These are phyloP conservation scores for Blastomyces emzantsi DNA, from an alignment of 2,329 filamentous ascomycete genomes.

Conservation along the genomic window DNA sequence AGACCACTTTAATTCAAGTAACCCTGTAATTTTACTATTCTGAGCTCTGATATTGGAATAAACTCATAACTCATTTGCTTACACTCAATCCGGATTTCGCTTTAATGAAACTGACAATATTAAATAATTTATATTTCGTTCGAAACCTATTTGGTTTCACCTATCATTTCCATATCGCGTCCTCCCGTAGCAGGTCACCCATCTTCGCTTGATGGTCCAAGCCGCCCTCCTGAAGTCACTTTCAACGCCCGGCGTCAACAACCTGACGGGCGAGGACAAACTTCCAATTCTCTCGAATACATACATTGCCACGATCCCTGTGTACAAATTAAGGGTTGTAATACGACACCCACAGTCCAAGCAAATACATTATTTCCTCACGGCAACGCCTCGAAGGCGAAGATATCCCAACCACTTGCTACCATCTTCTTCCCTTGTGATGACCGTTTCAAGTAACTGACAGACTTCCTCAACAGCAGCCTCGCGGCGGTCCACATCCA, in stretches of 20 bases:
- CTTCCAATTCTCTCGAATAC: not conserved
- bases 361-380: constrained; percentile 17
- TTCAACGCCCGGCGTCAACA: not conserved
- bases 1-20: not conserved
- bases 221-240: not conserved
- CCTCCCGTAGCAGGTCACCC: not conserved
- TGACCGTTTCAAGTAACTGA: constrained; percentile 47
- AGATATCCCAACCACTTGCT: constrained; percentile 44
- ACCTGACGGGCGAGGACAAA: not conserved
- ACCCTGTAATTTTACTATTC: not conserved
- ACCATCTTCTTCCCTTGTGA: constrained; percentile 49
- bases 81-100: not conserved
- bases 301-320: not conserved
- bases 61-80: not conserved
- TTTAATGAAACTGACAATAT: not conserved
- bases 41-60: not conserved
- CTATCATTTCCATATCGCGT: not conserved
- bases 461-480: constrained; percentile 46
- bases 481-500: constrained; percentile 45
- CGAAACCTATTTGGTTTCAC: not conserved
- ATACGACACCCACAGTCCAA: not conserved
- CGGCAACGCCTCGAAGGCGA: constrained; percentile 36
- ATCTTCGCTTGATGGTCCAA: not conserved
- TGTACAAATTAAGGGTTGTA: not conserved
- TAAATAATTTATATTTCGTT: not conserved